phyloP scores from a whole-genome alignment of 805 yeast species.

The Starmera quercuum region DNA sequence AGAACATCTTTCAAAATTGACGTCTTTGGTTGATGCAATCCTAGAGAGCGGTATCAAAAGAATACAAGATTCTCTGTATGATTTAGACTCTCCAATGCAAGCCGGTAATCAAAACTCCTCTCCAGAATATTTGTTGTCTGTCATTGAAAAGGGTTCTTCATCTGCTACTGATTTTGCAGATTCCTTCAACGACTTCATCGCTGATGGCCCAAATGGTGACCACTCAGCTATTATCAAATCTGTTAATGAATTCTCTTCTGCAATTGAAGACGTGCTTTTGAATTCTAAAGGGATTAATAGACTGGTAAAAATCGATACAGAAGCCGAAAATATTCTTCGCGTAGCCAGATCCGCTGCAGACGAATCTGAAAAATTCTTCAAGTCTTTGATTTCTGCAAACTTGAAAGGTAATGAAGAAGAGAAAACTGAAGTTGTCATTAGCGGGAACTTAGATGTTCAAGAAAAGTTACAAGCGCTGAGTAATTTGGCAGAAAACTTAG shows the following conservation, averaged over 20 bases:
- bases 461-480: constrained; percentile 55
- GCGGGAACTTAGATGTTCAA: constrained; percentile 69
- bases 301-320: constrained; percentile 39
- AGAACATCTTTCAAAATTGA: constrained; percentile 41
- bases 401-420: constrained; percentile 51
- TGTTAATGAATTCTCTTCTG: constrained; percentile 53
- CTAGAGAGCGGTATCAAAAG: constrained; percentile 61
- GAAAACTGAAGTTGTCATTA: constrained; percentile 69
- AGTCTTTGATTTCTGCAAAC: constrained; percentile 44
- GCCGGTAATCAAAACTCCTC: constrained; percentile 75
- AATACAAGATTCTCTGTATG: constrained; percentile 64
- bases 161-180: constrained; percentile 75
- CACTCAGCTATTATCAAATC: constrained; percentile 55
- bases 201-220: constrained; percentile 66
- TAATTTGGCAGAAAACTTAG: constrained; percentile 47
- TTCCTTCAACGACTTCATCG: constrained; percentile 65
- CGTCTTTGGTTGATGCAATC: constrained; percentile 60
- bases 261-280: constrained; percentile 54
- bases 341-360: constrained; percentile 51
- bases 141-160: constrained; percentile 62
- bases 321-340: constrained; percentile 42
- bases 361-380: constrained; percentile 55
- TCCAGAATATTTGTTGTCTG: constrained; percentile 58
- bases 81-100: constrained; percentile 71
- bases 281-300: constrained; percentile 65